Conservation (phyloP, 2,329 filamentous ascomycete species). For the Claviceps capensis region DNA sequence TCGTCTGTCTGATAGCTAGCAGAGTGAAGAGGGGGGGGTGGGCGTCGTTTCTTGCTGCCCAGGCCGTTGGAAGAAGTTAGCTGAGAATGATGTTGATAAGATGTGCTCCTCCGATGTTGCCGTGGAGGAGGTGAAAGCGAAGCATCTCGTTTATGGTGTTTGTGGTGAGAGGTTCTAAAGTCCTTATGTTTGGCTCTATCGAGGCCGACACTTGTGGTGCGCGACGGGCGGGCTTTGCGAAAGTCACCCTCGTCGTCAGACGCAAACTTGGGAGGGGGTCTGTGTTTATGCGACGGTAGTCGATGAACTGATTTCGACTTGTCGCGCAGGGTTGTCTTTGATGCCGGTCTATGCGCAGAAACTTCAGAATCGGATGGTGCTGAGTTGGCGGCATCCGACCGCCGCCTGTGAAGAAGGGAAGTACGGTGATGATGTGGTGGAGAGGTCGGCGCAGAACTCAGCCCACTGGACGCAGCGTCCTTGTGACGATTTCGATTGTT, state of each 20-base stretch:
- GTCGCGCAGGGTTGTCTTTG: constrained; percentile 33
- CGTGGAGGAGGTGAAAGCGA: constrained; percentile 48
- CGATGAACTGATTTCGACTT: constrained; percentile 34
- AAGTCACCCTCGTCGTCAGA: constrained; percentile 44
- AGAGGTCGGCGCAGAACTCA: constrained; percentile 46
- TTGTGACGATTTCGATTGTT: constrained; percentile 28
- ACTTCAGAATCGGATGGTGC: constrained; percentile 40
- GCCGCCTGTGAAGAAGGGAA: constrained; percentile 21
- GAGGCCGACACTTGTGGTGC: constrained; percentile 31
- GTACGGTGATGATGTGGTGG: constrained; percentile 25
- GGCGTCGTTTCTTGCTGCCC: constrained; percentile 45
- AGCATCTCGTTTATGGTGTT: constrained; percentile 21
- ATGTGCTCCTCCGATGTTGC: constrained; percentile 48
- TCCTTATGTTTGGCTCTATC: constrained; percentile 22
- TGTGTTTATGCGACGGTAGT: constrained; percentile 36
- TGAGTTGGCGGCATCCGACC: constrained; percentile 25
- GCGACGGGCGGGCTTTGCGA: constrained; percentile 40
- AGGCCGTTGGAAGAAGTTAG: constrained; percentile 36
- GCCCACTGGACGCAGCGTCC: constrained; percentile 37
- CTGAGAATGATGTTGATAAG: constrained; percentile 45
- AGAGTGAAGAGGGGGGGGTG: constrained; percentile 46
- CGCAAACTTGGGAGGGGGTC: constrained; percentile 35
- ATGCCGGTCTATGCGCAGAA: constrained; percentile 25
- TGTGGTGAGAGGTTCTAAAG: constrained; percentile 18
- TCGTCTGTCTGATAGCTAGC: constrained; percentile 56